Base-by-base conservation (phyloP, 2,329 filamentous ascomycete species). In the Simplicillium aogashimaense region DNA sequence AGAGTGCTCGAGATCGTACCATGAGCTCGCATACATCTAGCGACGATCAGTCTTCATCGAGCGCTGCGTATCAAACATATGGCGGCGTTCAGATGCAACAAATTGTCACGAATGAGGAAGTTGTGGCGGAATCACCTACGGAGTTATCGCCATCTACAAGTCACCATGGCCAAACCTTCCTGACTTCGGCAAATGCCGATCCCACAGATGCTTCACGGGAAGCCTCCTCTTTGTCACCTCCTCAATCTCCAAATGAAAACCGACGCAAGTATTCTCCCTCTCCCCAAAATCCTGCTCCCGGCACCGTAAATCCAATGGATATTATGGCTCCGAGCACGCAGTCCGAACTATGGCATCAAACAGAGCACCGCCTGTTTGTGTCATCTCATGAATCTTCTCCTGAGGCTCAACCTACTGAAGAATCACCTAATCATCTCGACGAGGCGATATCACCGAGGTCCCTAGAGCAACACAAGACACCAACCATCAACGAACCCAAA, bases 241-340 rank as follows among this genome's bases (percentile, higher is more conserved):
- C 20, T 25, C 20, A 25, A 25, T 25, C 20, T 6, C 20, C 20
- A 9, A 5, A 25, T 25, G 20, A 25, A 25, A 25, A 25, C 20
- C 20, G 20, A 25, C 20, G 5, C 20, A 25, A 25, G 20, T 25
- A 25, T 17, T 50, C 58, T 37, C 54, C 53, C 15, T 53, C 59
- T 35, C 53, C 61, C 11, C 40, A 42, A 4, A 47, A 59, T 36
- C 57, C 67, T 29, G 58, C 63, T 2, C 63, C 65, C 3, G 67
- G 66, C 29, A 74, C 69, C 4, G 69, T 70, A 9, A 74, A 73
- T 32, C 70, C 70, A 1, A 72, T 72, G 64, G 67, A 72, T 37
- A 66, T 74, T 25, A 73, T 72, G 70, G 66, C 63, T 5, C 55
- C 63, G 3, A 58, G 56, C 13, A 63, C 60, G 3, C 52, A 63